Evolutionary conservation across 2,329 filamentous ascomycete species (phyloP), one percentile per base, ranked within the genome.

Genomic region (Bipolaris cookei): DNA sequence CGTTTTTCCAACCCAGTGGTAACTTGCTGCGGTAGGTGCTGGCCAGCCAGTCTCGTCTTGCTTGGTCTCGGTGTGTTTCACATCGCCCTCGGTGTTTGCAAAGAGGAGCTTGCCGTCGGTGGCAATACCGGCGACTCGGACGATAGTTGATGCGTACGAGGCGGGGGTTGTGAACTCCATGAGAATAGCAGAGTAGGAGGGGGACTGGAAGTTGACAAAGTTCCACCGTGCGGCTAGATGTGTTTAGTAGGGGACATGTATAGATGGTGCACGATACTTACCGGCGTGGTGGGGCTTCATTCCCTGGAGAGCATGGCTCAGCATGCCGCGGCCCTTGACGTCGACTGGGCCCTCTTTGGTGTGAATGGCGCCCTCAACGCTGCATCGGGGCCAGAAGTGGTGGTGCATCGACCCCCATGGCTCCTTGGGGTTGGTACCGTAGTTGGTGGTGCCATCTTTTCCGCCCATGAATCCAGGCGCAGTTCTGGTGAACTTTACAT

Each of bases 241-340:
- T 4, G 38, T 73, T 32, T 32, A 73, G 66, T 43, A 7, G 6
- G 11, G 14, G 20, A 13, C 8, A 42, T 54, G 10, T 18, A 25
- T n/a, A 44, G 35, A 49, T 1, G 14, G 20, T 1, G 39, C 4
- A 39, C 30, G 28, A 39, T 46, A 69, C 80, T 69, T 80, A 87
- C 85, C 93, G 58, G 92, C 90, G 76, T 99, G 96, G 77, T 99
- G 95, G 38, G 95, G 95, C 84, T 99, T 99, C 94, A 98, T 98
- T 76, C 93, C 95, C 80, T 98, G 95, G 48, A 98, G 81, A 38
- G 92, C 93, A 76, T 95, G 90, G 65, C 89, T 83, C 79, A 92
- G 94, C 70, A 96, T 81, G 30, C 88, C 92, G 62, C 83, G 86
- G 55, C 94, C 94, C 71, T 86, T 89, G 76, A 97, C 88, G 75